Evolutionary conservation across 2,329 filamentous ascomycete genomes (phyloP).

Genomic region (Aspergillus sp.): DNA sequence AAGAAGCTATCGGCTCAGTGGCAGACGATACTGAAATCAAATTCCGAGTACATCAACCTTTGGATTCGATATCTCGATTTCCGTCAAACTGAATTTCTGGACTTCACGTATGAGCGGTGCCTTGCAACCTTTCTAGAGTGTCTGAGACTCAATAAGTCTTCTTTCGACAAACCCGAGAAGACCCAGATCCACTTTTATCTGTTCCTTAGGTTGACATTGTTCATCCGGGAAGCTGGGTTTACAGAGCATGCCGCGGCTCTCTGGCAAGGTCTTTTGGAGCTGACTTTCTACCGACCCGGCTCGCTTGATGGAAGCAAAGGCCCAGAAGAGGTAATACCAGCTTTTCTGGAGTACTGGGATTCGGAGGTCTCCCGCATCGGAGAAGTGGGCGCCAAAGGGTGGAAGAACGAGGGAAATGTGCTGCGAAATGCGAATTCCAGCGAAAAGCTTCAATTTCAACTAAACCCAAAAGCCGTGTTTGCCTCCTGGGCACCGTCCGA

Average conservation of each 20-base stretch:
- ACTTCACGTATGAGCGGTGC: conserved; percentile 68
- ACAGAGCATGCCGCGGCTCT: conserved; percentile 72
- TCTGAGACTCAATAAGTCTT: conserved; percentile 45
- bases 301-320: conserved; percentile 23
- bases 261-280: conserved; percentile 82
- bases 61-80: conserved; percentile 76
- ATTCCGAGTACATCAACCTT: conserved; percentile 61
- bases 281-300: conserved; percentile 63
- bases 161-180: conserved; percentile 24
- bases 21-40: conserved; percentile 59
- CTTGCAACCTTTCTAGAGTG: conserved; percentile 62
- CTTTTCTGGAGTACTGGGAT: conserved; percentile 81
- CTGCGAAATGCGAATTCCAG: conserved; percentile 37
- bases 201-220: conserved; percentile 71
- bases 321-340: conserved; percentile 21
- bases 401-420: conserved; percentile 47
- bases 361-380: conserved; percentile 78
- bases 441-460: conserved; percentile 24
- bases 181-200: conserved; percentile 63
- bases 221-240: conserved; percentile 76
- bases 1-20: conserved; percentile 65
- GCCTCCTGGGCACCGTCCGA: conserved; percentile 57
- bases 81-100: conserved; percentile 65
- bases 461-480: conserved; percentile 38
- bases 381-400: conserved; percentile 70